A percentile compares a stretch with the other conserved stretches of the same genome.
Evolutionary conservation across 352 stramenopile genomes (phyloP).

Genomic region (Globisporangium radiosum): DNA sequence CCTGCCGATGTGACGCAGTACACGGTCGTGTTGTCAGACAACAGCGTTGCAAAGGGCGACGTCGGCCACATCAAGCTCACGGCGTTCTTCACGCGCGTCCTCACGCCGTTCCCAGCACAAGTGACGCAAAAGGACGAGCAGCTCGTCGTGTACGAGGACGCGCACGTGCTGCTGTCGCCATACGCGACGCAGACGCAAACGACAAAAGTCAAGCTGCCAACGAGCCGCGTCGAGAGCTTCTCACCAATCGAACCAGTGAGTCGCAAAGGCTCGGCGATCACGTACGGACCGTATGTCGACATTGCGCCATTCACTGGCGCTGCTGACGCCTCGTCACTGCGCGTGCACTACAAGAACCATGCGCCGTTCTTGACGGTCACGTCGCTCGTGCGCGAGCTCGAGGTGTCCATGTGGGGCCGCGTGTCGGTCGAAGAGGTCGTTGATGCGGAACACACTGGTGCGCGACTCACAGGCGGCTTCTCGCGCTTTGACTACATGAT

Average conservation of each 20-base stretch:
- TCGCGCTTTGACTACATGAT: conserved; percentile 82
- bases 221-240: conserved; percentile 65
- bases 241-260: conserved; percentile 43
- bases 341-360: conserved; percentile 85
- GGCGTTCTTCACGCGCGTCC: conserved; percentile 67
- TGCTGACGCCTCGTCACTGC: conserved; percentile 21
- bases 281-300: conserved; percentile 75
- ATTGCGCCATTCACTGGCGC: conserved; percentile 33
- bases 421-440: conserved; percentile 87
- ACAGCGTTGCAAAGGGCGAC: conserved; percentile 41
- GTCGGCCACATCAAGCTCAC: conserved; percentile 66
- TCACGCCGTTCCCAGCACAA: conserved; percentile 72
- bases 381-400: conserved; percentile 78
- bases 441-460: conserved; percentile 81
- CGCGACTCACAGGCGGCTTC: conserved; percentile 80
- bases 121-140: conserved; percentile 82
- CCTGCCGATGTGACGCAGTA: conserved; percentile 43
- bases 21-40: conserved; percentile 59
- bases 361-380: conserved; percentile 82
- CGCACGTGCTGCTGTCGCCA: conserved; percentile 59
- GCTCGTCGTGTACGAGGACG: conserved; percentile 72
- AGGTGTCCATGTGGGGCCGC: conserved; percentile 88
- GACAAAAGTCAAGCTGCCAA: conserved; percentile 82
- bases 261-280: conserved; percentile 70
- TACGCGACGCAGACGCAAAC: conserved; percentile 77